A percentile compares a stretch with the other conserved stretches of the same genome.
These are phyloP conservation scores for Colletotrichum shisoi DNA, from an alignment of 2,329 filamentous ascomycete species.

Conservation along the genomic window DNA sequence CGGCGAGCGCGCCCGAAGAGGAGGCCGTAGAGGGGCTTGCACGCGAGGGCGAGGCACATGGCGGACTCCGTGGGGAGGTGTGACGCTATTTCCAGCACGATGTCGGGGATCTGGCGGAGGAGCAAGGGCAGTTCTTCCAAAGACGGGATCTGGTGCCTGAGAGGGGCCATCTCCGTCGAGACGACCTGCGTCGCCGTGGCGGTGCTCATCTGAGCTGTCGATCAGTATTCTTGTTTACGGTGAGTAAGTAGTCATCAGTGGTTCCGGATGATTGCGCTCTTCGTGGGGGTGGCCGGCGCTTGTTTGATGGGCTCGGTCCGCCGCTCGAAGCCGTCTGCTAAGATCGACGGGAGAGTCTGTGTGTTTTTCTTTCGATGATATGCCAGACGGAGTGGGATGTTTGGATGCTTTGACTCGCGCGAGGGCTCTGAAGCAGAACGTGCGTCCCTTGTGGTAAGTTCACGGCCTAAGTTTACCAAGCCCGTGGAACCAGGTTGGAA, in stretches of 20 bases:
- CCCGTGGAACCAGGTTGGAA: not conserved
- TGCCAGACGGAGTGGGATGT: not conserved
- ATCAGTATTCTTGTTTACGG: not conserved
- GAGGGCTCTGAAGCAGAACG: not conserved
- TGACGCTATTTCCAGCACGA: slow-evolving; percentile 30
- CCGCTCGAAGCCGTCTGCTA: not conserved
- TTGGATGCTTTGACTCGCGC: slow-evolving; percentile 8
- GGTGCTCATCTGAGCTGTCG: not conserved
- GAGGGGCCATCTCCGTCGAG: not conserved
- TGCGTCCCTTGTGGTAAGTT: not conserved
- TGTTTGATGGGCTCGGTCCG: not conserved
- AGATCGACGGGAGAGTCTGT: not conserved
- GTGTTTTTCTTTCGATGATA: slow-evolving; percentile 7
- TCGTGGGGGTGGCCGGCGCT: not conserved
- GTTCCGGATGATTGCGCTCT: not conserved
- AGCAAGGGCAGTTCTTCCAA: not conserved
- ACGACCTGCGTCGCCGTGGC: not conserved
- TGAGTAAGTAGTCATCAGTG: not conserved
- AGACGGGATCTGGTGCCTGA: not conserved
- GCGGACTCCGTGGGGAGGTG: slow-evolving; percentile 33
- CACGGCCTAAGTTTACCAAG: not conserved
- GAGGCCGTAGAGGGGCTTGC: slow-evolving; percentile 27
- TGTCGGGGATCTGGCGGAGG: slow-evolving; percentile 28
- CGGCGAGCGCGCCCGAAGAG: slow-evolving; percentile 14
- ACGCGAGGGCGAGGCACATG: slow-evolving; percentile 28